Percentiles rank a stretch among this genome's conserved stretches.
phyloP scores from a whole-genome alignment of 352 stramenopile genomes.

The Phytophthora pini region DNA sequence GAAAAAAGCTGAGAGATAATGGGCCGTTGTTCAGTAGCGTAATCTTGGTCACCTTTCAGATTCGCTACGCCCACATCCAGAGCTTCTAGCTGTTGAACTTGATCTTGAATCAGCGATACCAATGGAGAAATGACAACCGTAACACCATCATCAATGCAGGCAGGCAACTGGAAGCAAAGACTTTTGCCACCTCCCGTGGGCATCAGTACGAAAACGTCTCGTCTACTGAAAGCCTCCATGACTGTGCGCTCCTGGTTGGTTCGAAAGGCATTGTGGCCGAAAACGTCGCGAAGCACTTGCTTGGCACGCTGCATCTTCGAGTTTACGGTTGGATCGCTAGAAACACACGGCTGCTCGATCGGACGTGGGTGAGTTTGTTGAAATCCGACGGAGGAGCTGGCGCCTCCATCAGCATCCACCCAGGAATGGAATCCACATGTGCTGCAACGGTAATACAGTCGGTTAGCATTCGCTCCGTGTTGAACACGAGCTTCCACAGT shows the following conservation, averaged over 20 bases:
- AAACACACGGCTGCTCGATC: slow-evolving; percentile 46
- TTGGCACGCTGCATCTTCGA: slow-evolving; percentile 79
- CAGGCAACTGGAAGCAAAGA: slow-evolving; percentile 97
- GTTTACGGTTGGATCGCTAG: slow-evolving; percentile 54
- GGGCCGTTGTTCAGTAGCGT: slow-evolving; percentile 82
- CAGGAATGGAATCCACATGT: slow-evolving; percentile 84
- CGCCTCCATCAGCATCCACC: slow-evolving; percentile 37
- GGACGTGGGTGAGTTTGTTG: slow-evolving; percentile 17
- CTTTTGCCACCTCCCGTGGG: slow-evolving; percentile 99
- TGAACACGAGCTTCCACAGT: slow-evolving; percentile 69
- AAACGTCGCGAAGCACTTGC: slow-evolving; percentile 87
- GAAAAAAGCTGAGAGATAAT: slow-evolving; percentile 91
- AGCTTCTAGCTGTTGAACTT: slow-evolving; percentile 96
- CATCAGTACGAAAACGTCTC: slow-evolving; percentile 99
- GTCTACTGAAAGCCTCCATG: slow-evolving; percentile 89
- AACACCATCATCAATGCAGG: slow-evolving; percentile 91
- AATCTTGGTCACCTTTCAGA: slow-evolving; percentile 89
- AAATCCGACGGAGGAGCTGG: slow-evolving; percentile 11
- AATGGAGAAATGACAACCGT: slow-evolving; percentile 98
- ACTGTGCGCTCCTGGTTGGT: slow-evolving; percentile 96
- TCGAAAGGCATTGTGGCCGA: slow-evolving; percentile 96
- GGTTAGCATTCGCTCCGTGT: slow-evolving; percentile 68
- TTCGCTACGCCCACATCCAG: slow-evolving; percentile 91
- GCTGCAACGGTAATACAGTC: slow-evolving; percentile 74
- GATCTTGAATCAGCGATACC: slow-evolving; percentile 99